Evolutionary conservation across 2,329 filamentous ascomycete genomes (phyloP), one percentile per base, ranked within the genome.

Genomic region (Bretziella fagacearum): DNA sequence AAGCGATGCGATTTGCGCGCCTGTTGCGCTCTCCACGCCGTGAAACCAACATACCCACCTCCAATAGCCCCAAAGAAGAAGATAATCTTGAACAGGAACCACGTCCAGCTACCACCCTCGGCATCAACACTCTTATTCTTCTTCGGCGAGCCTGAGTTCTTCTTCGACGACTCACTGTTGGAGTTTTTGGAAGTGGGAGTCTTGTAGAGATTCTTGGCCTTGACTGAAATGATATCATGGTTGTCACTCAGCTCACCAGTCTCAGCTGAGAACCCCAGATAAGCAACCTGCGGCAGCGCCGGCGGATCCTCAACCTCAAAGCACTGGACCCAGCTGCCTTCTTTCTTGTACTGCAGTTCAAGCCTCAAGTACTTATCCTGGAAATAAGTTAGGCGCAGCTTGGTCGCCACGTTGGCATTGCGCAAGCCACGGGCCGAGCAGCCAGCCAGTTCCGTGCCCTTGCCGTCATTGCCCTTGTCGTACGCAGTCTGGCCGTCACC

Each of bases 241-340:
- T 94, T 94, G 66, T 98, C 91, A 63, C 79, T 85, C 54, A 98
- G 75, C 68, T 98, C 89, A 58, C 91, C 91, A 13, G 91, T 96
- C 69, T 96, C 89, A 48, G 84, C 81, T 56, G 75, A 81, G 65
- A 84, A 84, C 50, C 79, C 81, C 22, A 84, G 74, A 61, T 84
- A 84, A 29, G 77, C 71, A 42, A 82, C 77, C 50, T 77, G 69
- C 47, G 91, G 91, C 54, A 98, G 81, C 56, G 83, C 79, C 26
- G 82, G 81, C 27, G 74, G 74, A 51, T 77, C 65, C 52, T 70
- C 70, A 17, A 74, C 74, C 58, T 84, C 79, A 66, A 98, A 98
- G 72, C 91, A 98, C 50, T 79, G 68, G 52, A 78, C 79, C 89
- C 89, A 98, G 57, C 86, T 77, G 59, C 80, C 79, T 59, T 93